Evolutionary conservation across 1,284 basidiomycete species (phyloP), one percentile per base, ranked within the genome.

Genomic region (Wolfiporia cocos): DNA sequence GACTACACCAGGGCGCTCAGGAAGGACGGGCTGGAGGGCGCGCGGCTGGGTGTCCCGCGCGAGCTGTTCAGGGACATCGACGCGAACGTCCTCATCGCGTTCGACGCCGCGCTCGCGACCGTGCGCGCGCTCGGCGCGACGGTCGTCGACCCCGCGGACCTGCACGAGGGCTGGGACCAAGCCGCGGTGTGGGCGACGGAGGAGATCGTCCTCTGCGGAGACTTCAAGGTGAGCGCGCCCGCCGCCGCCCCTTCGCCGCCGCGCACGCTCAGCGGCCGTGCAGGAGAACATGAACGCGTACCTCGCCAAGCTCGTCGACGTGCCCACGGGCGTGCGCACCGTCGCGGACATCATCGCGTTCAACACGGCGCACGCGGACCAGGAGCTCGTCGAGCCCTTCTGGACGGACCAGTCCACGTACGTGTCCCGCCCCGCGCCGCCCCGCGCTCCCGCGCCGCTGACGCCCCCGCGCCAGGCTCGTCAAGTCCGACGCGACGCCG

Each of bases 291-390:
- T 70, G 11, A 56, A 65, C 22, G 50, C 45, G 6, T 68, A 64
- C 41, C 54, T 66, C 17, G 41, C 46, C 2, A 53, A 49, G 1
- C 51, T 67, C 12, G 28, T 59, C n/a, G 48, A 58, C 10, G 59
- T 63, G 4, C 64, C 65, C 10, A 63, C 62, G 2, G 61, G 59
- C 5, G 63, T 63, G 3, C 55, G 48, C 30, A 56, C 49, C 22
- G 54, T 73, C 12, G 62, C 60, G 1, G 66, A 70, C 46, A 35
- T 72, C 24, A 70, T 72, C 41, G 50, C 53, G 6, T 71, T 69
- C 51, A 69, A 71, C 43, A 52, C 56, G 5, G 61, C 59, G n/a
- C 57, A 73, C 40, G 61, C 63, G 23, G 55, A 61, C 17, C 49
- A 62, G 41, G 70, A 70, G 49, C 58, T 67, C 26, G 57, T 59